phyloP scores from a whole-genome alignment of 2,329 filamentous ascomycete genomes.

The Penicillium sumatraense region DNA sequence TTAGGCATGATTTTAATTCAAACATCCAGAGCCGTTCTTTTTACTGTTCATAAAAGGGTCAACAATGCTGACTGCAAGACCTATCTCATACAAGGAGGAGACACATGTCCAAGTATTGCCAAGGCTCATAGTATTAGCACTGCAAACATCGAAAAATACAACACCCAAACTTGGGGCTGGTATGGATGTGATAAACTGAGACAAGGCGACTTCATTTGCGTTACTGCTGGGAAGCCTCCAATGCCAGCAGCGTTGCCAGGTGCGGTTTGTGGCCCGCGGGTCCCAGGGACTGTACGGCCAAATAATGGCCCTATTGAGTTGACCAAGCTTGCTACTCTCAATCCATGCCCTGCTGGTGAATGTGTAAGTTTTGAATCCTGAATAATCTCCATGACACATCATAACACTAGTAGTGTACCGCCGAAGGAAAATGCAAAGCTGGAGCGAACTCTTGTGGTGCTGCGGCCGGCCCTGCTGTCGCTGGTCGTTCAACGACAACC shows the following conservation, averaged over 20 bases:
- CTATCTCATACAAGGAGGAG: background rate
- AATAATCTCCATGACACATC: too few relatives aligned
- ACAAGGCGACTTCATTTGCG: constrained; percentile 42
- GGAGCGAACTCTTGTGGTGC: background rate
- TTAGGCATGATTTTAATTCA: background rate
- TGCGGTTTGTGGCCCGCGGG: constrained; percentile 53
- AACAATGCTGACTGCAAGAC: background rate
- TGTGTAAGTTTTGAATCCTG: constrained; percentile 17
- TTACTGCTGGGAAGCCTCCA: constrained; percentile 46
- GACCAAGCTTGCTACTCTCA: constrained; percentile 12
- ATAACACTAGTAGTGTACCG: constrained; percentile 1
- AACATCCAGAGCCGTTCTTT: too few relatives aligned
- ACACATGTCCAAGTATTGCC: background rate
- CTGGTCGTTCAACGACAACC: background rate
- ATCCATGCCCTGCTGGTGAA: constrained; percentile 9
- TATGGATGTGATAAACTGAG: constrained; percentile 42
- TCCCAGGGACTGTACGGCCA: constrained; percentile 44
- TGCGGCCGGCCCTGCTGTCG: background rate
- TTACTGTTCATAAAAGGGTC: background rate
- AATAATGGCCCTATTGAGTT: constrained; percentile 17
- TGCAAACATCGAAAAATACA: constrained; percentile 47
- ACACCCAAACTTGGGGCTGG: constrained; percentile 52
- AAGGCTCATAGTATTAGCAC: constrained; percentile 33
- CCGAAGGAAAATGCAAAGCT: background rate
- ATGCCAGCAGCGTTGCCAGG: constrained; percentile 46